These are phyloP conservation scores for Fusarium sp. DNA, from an alignment of 2,329 filamentous ascomycete species.

Conservation along the genomic window DNA sequence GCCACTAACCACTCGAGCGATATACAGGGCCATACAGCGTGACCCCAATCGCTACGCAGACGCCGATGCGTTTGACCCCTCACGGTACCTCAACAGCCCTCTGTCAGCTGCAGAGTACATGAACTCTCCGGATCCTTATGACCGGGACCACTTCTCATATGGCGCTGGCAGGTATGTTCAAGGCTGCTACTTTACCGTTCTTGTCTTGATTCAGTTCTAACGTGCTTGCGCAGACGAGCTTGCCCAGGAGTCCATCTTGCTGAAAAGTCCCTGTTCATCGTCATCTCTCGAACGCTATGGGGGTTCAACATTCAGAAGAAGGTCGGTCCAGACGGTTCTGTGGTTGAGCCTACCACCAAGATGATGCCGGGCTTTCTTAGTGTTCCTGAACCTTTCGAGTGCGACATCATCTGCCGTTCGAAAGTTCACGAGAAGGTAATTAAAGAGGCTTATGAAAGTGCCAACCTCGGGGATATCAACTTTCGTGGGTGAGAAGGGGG, in stretches of 20 bases:
- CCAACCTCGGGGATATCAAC: background rate
- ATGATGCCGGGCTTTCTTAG: constrained; percentile 25
- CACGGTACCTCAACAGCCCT: constrained; percentile 16
- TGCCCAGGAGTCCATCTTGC: constrained; percentile 26
- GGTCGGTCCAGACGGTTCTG: background rate
- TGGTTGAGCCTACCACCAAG: constrained; percentile 12
- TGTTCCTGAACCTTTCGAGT: constrained; percentile 21
- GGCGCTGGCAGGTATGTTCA: constrained; percentile 30
- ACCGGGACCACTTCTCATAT: constrained; percentile 25
- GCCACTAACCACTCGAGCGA: background rate
- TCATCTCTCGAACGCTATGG: constrained; percentile 20
- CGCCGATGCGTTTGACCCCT: constrained; percentile 16
- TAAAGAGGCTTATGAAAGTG: too few relatives aligned
- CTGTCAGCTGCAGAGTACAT: constrained; percentile 13
- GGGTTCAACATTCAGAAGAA: constrained; percentile 24
- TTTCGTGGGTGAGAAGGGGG: too few relatives aligned
- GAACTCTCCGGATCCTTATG: constrained; percentile 6
- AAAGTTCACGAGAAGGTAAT: too few relatives aligned
- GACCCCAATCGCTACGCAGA: constrained; percentile 16
- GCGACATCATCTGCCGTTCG: constrained; percentile 14
- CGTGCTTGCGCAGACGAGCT: too few relatives aligned
- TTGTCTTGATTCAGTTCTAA: too few relatives aligned
- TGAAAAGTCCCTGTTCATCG: constrained; percentile 23
- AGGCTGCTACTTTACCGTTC: too few relatives aligned
- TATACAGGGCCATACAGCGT: constrained; percentile 18